Evolutionary conservation across 2,329 filamentous ascomycete species (phyloP).

Genomic region (Phialophora expanda): DNA sequence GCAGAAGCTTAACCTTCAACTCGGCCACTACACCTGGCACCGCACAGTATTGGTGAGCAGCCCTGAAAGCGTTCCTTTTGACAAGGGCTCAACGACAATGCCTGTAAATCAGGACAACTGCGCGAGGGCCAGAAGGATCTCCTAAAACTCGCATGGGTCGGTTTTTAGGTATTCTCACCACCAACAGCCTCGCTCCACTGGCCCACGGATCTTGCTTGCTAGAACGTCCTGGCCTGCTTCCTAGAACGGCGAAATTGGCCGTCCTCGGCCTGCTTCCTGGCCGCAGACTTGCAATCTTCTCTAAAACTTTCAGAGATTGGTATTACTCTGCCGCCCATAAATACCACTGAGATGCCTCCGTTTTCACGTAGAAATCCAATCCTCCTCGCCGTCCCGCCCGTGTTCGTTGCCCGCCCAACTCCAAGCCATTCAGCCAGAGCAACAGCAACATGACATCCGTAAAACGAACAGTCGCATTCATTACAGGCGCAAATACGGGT

Average conservation of each 20-base stretch:
- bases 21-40: no score
- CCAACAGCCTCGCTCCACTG: not conserved
- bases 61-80: not conserved
- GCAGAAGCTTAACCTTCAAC: not conserved
- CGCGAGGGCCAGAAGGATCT: not conserved
- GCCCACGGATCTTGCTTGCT: not conserved
- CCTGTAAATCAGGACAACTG: not conserved
- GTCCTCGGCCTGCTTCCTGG: not conserved
- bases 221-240: not conserved
- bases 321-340: not conserved
- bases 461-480: not conserved
- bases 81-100: not conserved
- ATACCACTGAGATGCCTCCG: not conserved
- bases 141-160: not conserved
- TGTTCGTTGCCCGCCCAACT: not conserved
- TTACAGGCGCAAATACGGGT: conserved; percentile 19
- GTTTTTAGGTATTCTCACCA: not conserved
- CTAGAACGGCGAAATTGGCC: not conserved
- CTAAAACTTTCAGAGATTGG: not conserved
- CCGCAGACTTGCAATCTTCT: not conserved
- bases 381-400: not conserved
- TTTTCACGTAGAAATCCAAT: not conserved
- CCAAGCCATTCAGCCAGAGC: not conserved
- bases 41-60: not conserved
- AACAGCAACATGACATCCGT: not conserved